Base-by-base conservation (phyloP, 2,329 filamentous ascomycete genomes). In the Didymella keratinophila region DNA sequence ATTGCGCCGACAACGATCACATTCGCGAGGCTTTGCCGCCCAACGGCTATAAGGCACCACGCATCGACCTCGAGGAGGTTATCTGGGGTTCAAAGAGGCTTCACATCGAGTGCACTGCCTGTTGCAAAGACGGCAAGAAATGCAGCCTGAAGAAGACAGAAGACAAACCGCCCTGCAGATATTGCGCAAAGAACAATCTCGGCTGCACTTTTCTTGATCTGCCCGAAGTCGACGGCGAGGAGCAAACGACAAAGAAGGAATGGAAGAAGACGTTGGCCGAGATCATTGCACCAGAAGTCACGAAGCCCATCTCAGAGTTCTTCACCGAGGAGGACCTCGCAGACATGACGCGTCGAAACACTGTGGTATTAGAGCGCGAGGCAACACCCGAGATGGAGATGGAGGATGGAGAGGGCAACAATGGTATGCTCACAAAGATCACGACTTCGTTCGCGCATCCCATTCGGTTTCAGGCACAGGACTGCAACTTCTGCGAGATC, bases 401-500 rank as follows among this genome's bases (percentile, higher is more conserved):
- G 65, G 61, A 68, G 25, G 75, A 77, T 25, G 41, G 60, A 1
- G 46, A 59, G 8, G 73, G 73, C 8, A 65, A 67, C 55, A 60
- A 27, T 12, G 75, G 75, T 1, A 36, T 53, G 12, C 47, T 71
- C 16, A 71, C 64, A 8, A 72, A 65, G 28, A 74, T 81, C 42
- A 58, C 57, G 2, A 82, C 79, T 1, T 76, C 69, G 1, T 78
- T 79, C 47, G 72, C 78, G 0, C 78, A 81, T 46, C 79, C 80
- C 0, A 74, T 82, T 12, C 36, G 61, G 3, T 80, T 81, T 53
- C 56, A 65, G 23, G 39, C 36, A 7, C 0, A 18, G 2, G 56
- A 62, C 23, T 83, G 80, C 62, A 73, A 77, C 57, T 83, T 78
- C 69, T 83, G 80, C 58, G 60, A 73, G 2, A 66, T 78, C 14